A percentile compares a stretch with the other conserved stretches of the same genome.
Evolutionary conservation across 2,329 filamentous ascomycete genomes (phyloP).

Genomic region (Pseudogymnoascus sp.): DNA sequence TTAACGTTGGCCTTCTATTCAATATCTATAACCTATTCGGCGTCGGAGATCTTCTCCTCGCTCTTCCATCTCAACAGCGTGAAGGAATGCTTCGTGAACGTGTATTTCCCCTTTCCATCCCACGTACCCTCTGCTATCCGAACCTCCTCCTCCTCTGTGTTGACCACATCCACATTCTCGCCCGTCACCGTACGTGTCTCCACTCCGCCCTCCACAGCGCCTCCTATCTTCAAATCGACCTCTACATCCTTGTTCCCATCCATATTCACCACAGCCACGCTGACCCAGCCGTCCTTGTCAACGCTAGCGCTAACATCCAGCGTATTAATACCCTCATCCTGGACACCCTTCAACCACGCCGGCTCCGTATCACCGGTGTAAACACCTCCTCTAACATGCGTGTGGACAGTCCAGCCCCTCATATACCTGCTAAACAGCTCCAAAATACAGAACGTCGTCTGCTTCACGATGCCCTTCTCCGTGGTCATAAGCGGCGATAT

Average conservation of each 20-base stretch:
- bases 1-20: not conserved
- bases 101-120: conserved; percentile 53
- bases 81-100: conserved; percentile 62
- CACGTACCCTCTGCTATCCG: conserved; percentile 51
- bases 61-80: conserved; percentile 51
- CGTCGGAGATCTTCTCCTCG: conserved; percentile 20
- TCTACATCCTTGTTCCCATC: conserved; percentile 51
- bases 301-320: conserved; percentile 58
- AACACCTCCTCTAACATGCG: conserved; percentile 53
- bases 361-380: conserved; percentile 62
- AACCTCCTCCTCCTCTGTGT: conserved; percentile 56
- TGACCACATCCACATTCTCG: conserved; percentile 46
- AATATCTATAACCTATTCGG: conserved; percentile 5
- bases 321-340: conserved; percentile 58
- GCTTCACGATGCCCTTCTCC: conserved; percentile 47
- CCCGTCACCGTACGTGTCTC: conserved; percentile 57
- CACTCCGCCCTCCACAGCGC: conserved; percentile 45
- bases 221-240: conserved; percentile 40
- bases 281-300: conserved; percentile 50
- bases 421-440: conserved; percentile 58
- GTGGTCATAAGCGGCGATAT: conserved; percentile 59
- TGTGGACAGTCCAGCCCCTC: conserved; percentile 60
- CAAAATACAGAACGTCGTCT: conserved; percentile 58
- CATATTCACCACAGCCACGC: conserved; percentile 66
- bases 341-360: conserved; percentile 53